Base-by-base conservation (phyloP, 495 filamentous ascomycete genomes). In the Copromyces sp. region DNA sequence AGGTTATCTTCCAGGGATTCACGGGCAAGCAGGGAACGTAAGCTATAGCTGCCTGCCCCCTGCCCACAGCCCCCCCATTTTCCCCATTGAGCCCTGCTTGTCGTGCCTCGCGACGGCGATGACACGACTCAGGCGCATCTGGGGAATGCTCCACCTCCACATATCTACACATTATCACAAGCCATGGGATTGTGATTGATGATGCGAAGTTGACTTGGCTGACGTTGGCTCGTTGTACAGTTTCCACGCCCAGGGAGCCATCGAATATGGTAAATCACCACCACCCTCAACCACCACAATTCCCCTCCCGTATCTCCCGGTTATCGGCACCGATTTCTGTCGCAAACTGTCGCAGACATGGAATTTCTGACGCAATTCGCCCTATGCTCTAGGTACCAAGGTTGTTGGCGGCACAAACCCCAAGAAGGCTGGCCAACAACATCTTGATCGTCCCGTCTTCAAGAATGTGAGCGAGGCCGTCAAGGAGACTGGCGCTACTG, bases 1-100 rank as follows among this genome's bases (percentile, higher is more conserved):
- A 93, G 84, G 94, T 99, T 70, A 86, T 99, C 77, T 99, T 88
- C 87, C 95, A 99, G 85, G 95, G 95, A 71, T 98, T 99, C 83
- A 99, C 95, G 14, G 95, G 95, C 79, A 96, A 92, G 86, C 95
- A 99, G 86, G 95, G 95, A 93, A 95, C 93, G 94, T 98, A 84
- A 85, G 94, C 93, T 14, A 61, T 24, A 61, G 53, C 53, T 61
- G 29, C 29, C 53, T 61, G n/a, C 24, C 53, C 53, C 17, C 20
- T 29, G 41, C 35, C 40, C 53, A 17, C 16, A 61, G 24, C 2
- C 39, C 24, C 47, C 39, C 20, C 39, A 17, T 70, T 8, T 68
- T 68, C 8, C 59, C 71, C 65, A 45, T 76, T 41, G 70, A 45
- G 47, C 20, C 69, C 53, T 38, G 40, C 71, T 74, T 76, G 61